Evolutionary conservation across 2,329 filamentous ascomycete species (phyloP), one percentile per base, ranked within the genome.

Genomic region (Neonectria punicea): DNA sequence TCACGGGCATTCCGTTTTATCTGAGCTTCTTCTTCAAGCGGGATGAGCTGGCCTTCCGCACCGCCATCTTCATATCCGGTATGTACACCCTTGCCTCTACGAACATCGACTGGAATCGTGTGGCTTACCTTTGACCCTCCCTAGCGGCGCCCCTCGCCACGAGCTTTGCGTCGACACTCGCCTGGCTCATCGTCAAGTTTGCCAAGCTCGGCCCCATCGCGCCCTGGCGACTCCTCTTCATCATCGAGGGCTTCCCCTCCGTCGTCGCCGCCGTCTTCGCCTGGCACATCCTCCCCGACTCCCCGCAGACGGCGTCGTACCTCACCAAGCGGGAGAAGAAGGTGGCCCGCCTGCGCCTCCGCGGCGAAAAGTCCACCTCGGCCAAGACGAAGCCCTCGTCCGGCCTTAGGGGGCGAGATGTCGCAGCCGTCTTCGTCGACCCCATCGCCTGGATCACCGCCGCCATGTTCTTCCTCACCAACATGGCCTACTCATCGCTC

Each of bases 401-500:
- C n/a, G 80, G 81, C 8, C 81, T 92, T 53, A 81, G 88, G 43
- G 80, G 83, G 72, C 77, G 78, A 32, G 89, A 92, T 70, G 83
- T 92, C 44, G 74, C 88, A 14, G 80, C 86, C 65, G 74, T 80
- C 14, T 72, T 80, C 54, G 53, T 66, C 36, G 78, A 80, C 63
- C 79, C 78, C 53, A 69, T 78, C 59, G 74, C 77, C 44, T 95
- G 93, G 81, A 83, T 95, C 46, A 92, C 92, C 5, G 91, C 93
- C 1, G 79, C 88, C 71, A 97, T 97, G 87, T 93, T 97, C 83
- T 94, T 97, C 82, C 89, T 91, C 78, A 90, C 92, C 75, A 97
- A 97, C 79, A 91, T 97, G 77, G 92, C 93, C 13, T 97, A 97
- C 82, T 90, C 90, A 74, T 95, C 92, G 22, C 89, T 97, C 76